Evolutionary conservation across 768 basidiomycete genomes (phyloP).

Genomic region (Lentinula lateritia): DNA sequence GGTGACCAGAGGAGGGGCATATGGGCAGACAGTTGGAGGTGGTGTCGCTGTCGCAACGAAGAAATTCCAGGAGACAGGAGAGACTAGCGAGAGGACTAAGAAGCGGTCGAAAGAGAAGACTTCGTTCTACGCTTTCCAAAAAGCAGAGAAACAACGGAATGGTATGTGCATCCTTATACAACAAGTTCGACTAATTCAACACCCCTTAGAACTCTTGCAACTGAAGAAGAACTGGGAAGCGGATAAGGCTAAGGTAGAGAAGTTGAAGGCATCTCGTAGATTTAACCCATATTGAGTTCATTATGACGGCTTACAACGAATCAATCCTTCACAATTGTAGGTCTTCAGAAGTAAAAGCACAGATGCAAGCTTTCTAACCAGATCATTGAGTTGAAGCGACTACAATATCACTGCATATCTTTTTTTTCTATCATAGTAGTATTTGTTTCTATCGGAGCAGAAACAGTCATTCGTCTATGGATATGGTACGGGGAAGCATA

Average conservation of each 20-base stretch:
- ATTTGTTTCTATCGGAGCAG: too few relatives aligned
- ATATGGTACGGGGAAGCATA: neutral
- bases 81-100: conserved; percentile 40
- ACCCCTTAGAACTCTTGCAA: conserved; percentile 56
- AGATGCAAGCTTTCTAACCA: neutral
- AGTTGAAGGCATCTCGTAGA: conserved; percentile 68
- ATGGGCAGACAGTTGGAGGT: conserved; percentile 83
- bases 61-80: conserved; percentile 55
- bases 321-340: conserved; percentile 5
- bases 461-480: too few relatives aligned
- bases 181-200: neutral
- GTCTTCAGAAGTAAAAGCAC: too few relatives aligned
- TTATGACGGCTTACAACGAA: too few relatives aligned
- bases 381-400: too few relatives aligned
- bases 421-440: too few relatives aligned
- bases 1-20: conserved; percentile 87
- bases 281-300: conserved; percentile 78
- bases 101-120: conserved; percentile 66
- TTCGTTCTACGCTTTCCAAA: conserved; percentile 87
- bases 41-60: conserved; percentile 64
- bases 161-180: conserved; percentile 38
- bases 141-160: conserved; percentile 82
- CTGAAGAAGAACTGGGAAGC: conserved; percentile 80
- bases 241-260: conserved; percentile 82
- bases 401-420: too few relatives aligned